Evolutionary conservation across 1,284 basidiomycete species (phyloP), one percentile per base, ranked within the genome.

Genomic region (Pulchroboletus neoregius): DNA sequence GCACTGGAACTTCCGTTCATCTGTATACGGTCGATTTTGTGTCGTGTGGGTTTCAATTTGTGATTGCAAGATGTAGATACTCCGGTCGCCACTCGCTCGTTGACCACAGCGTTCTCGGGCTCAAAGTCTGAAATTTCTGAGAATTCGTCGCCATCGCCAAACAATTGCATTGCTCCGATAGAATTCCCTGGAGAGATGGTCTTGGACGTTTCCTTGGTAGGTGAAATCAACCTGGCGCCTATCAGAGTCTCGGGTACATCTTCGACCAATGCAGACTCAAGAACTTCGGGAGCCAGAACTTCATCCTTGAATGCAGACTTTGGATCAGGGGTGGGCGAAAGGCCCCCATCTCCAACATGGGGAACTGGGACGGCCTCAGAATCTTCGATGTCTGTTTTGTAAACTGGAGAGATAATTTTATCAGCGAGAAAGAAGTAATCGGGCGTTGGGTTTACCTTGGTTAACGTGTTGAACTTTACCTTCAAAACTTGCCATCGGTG

Each of bases 391-490:
- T 60, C 45, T 8, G 62, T 67, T 42, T 62, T 52, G 22, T 64
- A 68, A 32, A 64, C 62, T 64, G n/a, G 28, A 35, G 15, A 30
- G n/a, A 44, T 9, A 8, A 22, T 23, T 31, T 39, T 6, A 28
- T 46, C 24, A 27, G 20, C 7, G 34, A 39, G 32, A 27, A 26
- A 26, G 27, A 31, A 15, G 13, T 6, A 15, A 34, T 43, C 4
- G 2, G 13, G 7, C 22, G 10, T 13, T 10, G 9, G 24, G 36
- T 23, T 41, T 39, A 68, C 62, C 61, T 51, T 67, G 43, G 24
- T 58, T 53, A 18, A 65, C 62, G 28, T 53, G 65, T 39, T 58
- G 64, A 22, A 65, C 43, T 51, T 65, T 68, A n/a, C 55, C 62
- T 50, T 65, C 67, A 18, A 68, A 67, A 22, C 60, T 60, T 33